These are phyloP conservation scores for Trichoderma afroharzianum DNA, from an alignment of 2,329 filamentous ascomycete species.

Conservation along the genomic window DNA sequence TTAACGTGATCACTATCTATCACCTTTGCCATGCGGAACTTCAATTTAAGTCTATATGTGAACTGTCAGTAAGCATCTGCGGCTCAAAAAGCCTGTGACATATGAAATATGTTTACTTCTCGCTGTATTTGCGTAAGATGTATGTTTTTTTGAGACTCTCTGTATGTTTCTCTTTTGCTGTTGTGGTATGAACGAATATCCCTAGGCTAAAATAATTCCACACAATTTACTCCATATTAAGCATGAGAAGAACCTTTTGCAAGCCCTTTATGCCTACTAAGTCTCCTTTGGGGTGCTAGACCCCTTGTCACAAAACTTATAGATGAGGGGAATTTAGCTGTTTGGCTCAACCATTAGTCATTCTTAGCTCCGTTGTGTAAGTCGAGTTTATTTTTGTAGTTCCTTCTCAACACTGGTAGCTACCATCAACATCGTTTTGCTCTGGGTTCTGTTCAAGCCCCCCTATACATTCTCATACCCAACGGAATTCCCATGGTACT, in stretches of 20 bases:
- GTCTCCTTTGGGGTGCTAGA: not conserved
- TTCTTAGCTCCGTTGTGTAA: not conserved
- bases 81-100: not conserved
- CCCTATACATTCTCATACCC: not conserved
- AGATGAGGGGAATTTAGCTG: not conserved
- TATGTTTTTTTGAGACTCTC: not conserved
- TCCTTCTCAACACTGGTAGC: not conserved
- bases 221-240: not conserved
- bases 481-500: not conserved
- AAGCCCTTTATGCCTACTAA: not conserved
- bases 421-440: not conserved
- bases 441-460: not conserved
- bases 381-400: not conserved
- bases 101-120: not conserved
- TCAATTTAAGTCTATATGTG: not conserved
- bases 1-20: not conserved
- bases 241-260: not conserved
- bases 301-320: not conserved
- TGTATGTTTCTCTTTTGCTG: not conserved
- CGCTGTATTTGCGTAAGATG: too few species aligned
- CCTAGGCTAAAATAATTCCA: not conserved
- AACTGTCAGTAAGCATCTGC: not conserved
- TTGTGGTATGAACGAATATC: not conserved
- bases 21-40: accelerated
- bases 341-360: not conserved